Base-by-base conservation (phyloP, 306 rosid species). In the Vicia villosa region DNA sequence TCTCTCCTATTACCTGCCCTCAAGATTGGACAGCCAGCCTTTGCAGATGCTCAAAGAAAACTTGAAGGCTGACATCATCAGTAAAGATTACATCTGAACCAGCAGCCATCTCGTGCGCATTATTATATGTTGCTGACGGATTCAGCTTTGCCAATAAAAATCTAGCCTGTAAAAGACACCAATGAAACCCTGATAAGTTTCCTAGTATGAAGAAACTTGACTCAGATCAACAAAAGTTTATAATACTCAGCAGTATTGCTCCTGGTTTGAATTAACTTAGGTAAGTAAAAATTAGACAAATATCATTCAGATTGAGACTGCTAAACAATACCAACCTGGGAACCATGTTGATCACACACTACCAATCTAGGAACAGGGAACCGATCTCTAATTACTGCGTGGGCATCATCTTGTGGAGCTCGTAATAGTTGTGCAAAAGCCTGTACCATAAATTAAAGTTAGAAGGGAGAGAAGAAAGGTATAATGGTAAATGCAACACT, bases 301-400 rank as follows among this genome's bases (percentile, higher is more conserved):
- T 57, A 38, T 63, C 24, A 69, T 20, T 62, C 54, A 73, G 58
- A 66, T 68, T 38, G 50, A 28, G 52, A 15, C 21, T 21, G 62
- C 64, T 51, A 50, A 71, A 81, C 34, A 41, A 72, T 30, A 76
- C 78, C 68, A 72, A 91, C 99, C 99, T 94, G 99, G 62, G 99
- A 94, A 70, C 99, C 99, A 76, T 91, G 99, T 69, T 94, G 99
- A 72, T 94, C 99, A 16, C 99, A 94, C 59, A 94, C 95, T 52
- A 94, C 99, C 89, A 94, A 64, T 68, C 99, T 86, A 68, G 99
- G 99, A 28, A 87, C 96, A 68, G 99, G 99, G 73, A 94, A 94
- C 52, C 97, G 92, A 19, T 87, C 97, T 63, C 77, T 73, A 57
- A 80, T 79, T 68, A 94, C 76, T 34, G 82, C 42, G 67, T 89